Conservation (phyloP, 1,284 basidiomycete genomes). For the Tetrapyrgos nigripes region DNA sequence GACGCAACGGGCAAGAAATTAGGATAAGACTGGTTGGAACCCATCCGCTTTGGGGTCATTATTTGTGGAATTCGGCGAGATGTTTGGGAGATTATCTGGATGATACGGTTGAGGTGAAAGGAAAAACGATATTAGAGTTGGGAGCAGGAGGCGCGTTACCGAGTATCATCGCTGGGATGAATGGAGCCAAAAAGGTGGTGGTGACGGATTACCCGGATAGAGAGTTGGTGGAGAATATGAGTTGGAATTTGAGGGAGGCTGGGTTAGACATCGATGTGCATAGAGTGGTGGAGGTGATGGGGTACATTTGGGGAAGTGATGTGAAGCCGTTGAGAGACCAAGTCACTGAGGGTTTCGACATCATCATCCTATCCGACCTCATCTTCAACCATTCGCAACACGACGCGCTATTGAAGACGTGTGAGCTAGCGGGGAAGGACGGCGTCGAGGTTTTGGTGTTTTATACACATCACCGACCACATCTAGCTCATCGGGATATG, state of each 20-base stretch:
- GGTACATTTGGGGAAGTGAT: conserved; percentile 91
- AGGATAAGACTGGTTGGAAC: conserved; percentile 82
- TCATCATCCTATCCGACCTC: conserved; percentile 92
- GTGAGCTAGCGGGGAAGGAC: conserved; percentile 51
- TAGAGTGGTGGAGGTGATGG: conserved; percentile 53
- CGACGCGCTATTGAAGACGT: conserved; percentile 81
- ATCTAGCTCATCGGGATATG: conserved; percentile 85
- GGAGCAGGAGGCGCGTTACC: conserved; percentile 95
- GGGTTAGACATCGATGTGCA: background rate
- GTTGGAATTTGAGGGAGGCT: conserved; percentile 51
- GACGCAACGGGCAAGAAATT: conserved; percentile 49
- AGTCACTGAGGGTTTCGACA: conserved; percentile 59
- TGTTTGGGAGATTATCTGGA: background rate
- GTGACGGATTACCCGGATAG: conserved; percentile 93
- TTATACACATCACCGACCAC: conserved; percentile 91
- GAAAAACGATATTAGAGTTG: conserved; percentile 78
- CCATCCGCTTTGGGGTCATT: conserved; percentile 92
- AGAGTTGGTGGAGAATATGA: conserved; percentile 38
- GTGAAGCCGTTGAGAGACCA: conserved; percentile 51
- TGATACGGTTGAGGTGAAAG: conserved; percentile 8
- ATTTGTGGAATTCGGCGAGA: conserved; percentile 62
- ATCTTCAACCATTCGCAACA: conserved; percentile 94
- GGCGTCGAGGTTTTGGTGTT: conserved; percentile 74
- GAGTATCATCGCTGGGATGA: conserved; percentile 73
- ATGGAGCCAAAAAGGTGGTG: conserved; percentile 73